A percentile compares a stretch with the other conserved stretches of the same genome.
Conservation (phyloP, 1,284 basidiomycete genomes). For the Cryptococcus neoformans region DNA sequence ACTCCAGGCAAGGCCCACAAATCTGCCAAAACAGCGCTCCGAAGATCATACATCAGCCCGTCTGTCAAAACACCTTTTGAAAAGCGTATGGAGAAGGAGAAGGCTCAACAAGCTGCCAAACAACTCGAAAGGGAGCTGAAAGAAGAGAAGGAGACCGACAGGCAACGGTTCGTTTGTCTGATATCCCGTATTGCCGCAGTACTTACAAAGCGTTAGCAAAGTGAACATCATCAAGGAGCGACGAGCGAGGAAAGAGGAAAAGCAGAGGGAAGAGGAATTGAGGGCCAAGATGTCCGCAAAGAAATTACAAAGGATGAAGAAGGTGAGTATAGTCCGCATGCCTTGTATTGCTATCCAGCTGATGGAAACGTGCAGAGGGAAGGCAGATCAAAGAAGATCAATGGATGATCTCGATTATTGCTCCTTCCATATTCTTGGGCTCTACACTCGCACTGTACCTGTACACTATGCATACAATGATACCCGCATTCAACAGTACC, state of each 20-base stretch:
- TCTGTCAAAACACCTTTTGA: conserved; percentile 42
- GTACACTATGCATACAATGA: conserved; percentile 3
- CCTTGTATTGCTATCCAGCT: too few relatives aligned
- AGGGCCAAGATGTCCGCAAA: conserved; percentile 50
- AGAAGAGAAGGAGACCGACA: conserved; percentile 44
- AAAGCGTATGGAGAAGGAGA: conserved; percentile 40
- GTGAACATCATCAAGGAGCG: conserved; percentile 42
- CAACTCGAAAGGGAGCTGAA: conserved; percentile 46
- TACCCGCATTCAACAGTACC: neutral
- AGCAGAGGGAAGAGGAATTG: conserved; percentile 46
- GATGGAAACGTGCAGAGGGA: conserved; percentile 9
- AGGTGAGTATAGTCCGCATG: conserved; percentile 24
- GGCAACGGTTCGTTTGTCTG: conserved; percentile 36
- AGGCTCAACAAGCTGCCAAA: conserved; percentile 37
- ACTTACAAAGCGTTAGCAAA: conserved; percentile 24
- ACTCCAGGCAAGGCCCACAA: conserved; percentile 47
- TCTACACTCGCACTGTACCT: neutral
- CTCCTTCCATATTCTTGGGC: neutral
- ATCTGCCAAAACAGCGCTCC: conserved; percentile 37
- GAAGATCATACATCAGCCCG: conserved; percentile 35
- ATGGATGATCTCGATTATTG: conserved; percentile 29
- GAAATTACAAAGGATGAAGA: conserved; percentile 50
- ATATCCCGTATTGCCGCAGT: too few relatives aligned
- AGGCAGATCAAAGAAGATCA: conserved; percentile 51
- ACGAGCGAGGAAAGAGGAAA: conserved; percentile 44